A percentile compares a stretch with the other conserved stretches of the same genome.
These are phyloP conservation scores for Cerrena zonata DNA, from an alignment of 1,284 basidiomycete species.

Conservation along the genomic window DNA sequence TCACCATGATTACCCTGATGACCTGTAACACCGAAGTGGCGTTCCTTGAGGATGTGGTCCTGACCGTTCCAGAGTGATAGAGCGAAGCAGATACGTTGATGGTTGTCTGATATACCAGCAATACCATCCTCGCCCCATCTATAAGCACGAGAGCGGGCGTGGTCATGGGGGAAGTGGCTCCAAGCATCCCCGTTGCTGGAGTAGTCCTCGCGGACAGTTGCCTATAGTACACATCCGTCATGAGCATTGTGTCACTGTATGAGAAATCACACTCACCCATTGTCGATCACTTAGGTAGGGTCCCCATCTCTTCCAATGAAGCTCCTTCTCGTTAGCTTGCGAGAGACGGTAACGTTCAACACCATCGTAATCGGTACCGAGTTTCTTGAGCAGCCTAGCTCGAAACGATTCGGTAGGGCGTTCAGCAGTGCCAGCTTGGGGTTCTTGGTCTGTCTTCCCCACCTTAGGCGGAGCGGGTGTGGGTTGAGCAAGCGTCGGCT, in stretches of 20 bases:
- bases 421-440: conserved; percentile 18
- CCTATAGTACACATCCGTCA: conserved; percentile 40
- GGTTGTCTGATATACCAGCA: conserved; percentile 94
- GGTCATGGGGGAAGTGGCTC: conserved; percentile 95
- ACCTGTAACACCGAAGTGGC: conserved; percentile 90
- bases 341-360: conserved; percentile 68
- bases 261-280: conserved; percentile 70
- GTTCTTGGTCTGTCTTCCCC: conserved; percentile 36
- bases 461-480: conserved; percentile 29
- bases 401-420: conserved; percentile 40
- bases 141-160: conserved; percentile 90
- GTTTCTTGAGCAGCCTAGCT: conserved; percentile 50
- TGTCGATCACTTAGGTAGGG: conserved; percentile 95
- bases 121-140: conserved; percentile 98
- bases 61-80: conserved; percentile 93
- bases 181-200: conserved; percentile 94
- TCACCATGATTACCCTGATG: conserved; percentile 98
- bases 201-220: conserved; percentile 97
- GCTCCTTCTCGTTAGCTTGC: conserved; percentile 59
- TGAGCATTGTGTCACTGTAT: background rate
- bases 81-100: conserved; percentile 86
- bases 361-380: conserved; percentile 59
- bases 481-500: conserved; percentile 27
- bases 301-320: conserved; percentile 97
- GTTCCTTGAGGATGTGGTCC: conserved; percentile 93